Evolutionary conservation across 2,329 filamentous ascomycete genomes (phyloP).

Genomic region (Diaporthe sp.): DNA sequence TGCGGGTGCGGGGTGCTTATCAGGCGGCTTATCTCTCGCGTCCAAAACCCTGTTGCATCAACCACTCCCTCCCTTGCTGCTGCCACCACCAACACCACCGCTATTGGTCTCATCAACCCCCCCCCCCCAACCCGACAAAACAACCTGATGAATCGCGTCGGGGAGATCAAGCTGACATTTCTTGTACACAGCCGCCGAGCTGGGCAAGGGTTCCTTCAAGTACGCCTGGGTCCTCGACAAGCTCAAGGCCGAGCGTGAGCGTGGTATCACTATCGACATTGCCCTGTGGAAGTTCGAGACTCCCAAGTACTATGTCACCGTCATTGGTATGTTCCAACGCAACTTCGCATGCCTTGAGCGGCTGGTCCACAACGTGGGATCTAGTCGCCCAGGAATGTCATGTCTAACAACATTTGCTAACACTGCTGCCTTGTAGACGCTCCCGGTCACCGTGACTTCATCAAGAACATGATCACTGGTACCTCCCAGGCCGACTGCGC

Average conservation of each 20-base stretch:
- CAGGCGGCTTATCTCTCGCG: slow-evolving; percentile 24
- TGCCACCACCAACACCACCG: background rate
- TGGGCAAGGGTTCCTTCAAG: slow-evolving; percentile 99
- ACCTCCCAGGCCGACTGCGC: slow-evolving; percentile 99
- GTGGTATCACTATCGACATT: slow-evolving; percentile 99
- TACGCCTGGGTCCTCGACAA: slow-evolving; percentile 99
- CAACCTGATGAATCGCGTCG: background rate
- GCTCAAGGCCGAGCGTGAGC: slow-evolving; percentile 99
- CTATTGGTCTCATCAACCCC: too few relatives aligned
- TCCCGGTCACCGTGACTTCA: slow-evolving; percentile 99
- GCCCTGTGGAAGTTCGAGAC: slow-evolving; percentile 99
- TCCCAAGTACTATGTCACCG: slow-evolving; percentile 96
- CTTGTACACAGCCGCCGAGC: slow-evolving; percentile 79
- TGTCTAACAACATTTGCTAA: slow-evolving; percentile 38
- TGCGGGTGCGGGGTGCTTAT: slow-evolving; percentile 34
- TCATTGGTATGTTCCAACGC: slow-evolving; percentile 90
- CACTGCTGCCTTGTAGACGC: slow-evolving; percentile 69
- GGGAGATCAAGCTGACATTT: slow-evolving; percentile 32
- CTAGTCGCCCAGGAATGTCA: background rate
- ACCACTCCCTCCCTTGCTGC: background rate
- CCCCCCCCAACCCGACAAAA: too few relatives aligned
- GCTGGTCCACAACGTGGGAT: too few relatives aligned
- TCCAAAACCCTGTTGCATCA: slow-evolving; percentile 12
- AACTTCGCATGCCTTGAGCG: too few relatives aligned
- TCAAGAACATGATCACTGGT: slow-evolving; percentile 99